Base-by-base conservation (phyloP, 106 monocot genomes). In the Phalaenopsis aphrodite region DNA sequence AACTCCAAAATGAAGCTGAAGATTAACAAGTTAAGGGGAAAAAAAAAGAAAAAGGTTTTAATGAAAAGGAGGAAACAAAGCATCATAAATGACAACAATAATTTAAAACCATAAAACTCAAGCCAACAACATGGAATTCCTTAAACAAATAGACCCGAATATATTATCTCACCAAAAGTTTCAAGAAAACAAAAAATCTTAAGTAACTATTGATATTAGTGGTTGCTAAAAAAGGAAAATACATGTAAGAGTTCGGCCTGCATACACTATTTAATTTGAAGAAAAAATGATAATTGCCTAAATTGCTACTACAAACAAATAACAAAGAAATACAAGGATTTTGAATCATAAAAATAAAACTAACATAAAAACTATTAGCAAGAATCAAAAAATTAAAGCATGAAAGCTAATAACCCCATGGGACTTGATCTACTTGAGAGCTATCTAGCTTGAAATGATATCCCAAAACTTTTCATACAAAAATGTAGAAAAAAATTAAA, bases 1-100 rank as follows among this genome's bases (percentile, higher is more conserved):
- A 30, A 98, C 94, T 84, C 98, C 98, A 85, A 98, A 84, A 83
- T 98, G 98, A 48, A 98, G 56, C 98, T 98, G 85, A 82, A 21
- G n/a, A 68, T 17, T 58, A 61, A 2, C 16, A 84, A 6, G 12
- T 12, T 52, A 10, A 30, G 30, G 30, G 30, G 30, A 0, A 2
- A 47, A 55, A 39, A 42, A 5, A 39, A 15, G 43, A 74, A 43
- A 49, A 49, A 11, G 47, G 8, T 0, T 24, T 24, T 0, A 76
- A 23, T 76, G 23, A 76, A 74, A 42, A 43, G 19, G 17, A 74
- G 18, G 19, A n/a, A 9, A 36, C 36, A 71, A 71, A 74, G 42
- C 42, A 38, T 39, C 42, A 19, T 74, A 19, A 42, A 74, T 42
- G 18, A 71, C 24, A n/a, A 1, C 6, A 36, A 67, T 45, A 74